phyloP scores from a whole-genome alignment of 768 basidiomycete species.

The Tulasnella sp. region DNA sequence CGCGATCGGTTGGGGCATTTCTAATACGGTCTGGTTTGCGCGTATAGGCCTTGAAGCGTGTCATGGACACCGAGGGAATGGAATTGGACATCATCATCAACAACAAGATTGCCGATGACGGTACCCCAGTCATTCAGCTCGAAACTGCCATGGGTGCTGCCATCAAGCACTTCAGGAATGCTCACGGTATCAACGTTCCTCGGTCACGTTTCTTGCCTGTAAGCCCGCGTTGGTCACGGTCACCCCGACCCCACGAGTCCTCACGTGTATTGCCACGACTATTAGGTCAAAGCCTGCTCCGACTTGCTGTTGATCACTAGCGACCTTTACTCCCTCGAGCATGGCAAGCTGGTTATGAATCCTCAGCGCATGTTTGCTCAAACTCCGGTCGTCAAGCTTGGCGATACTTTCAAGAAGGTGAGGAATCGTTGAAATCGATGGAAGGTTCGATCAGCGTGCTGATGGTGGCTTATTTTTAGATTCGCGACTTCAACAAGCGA shows the following conservation, averaged over 20 bases:
- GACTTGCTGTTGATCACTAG: constrained; percentile 88
- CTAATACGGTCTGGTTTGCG: neutral
- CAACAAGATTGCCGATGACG: constrained; percentile 84
- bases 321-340: constrained; percentile 87
- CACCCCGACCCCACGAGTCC: neutral
- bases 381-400: constrained; percentile 95
- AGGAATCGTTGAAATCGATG: neutral
- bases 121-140: constrained; percentile 80
- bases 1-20: neutral
- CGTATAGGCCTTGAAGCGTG: constrained; percentile 74
- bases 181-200: constrained; percentile 93
- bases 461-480: constrained; percentile 47
- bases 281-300: constrained; percentile 69
- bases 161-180: constrained; percentile 90
- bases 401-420: constrained; percentile 96
- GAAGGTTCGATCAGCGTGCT: constrained; percentile 6
- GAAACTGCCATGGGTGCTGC: constrained; percentile 94
- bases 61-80: constrained; percentile 83
- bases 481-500: constrained; percentile 87
- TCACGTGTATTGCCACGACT: neutral
- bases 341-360: constrained; percentile 87
- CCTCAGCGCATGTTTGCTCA: constrained; percentile 74
- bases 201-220: constrained; percentile 92
- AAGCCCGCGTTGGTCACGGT: constrained; percentile 40
- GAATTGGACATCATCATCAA: constrained; percentile 96